A percentile compares a stretch with the other conserved stretches of the same genome.
These are phyloP conservation scores for Paramyrothecium sp. DNA, from an alignment of 2,329 filamentous ascomycete genomes.

Conservation along the genomic window DNA sequence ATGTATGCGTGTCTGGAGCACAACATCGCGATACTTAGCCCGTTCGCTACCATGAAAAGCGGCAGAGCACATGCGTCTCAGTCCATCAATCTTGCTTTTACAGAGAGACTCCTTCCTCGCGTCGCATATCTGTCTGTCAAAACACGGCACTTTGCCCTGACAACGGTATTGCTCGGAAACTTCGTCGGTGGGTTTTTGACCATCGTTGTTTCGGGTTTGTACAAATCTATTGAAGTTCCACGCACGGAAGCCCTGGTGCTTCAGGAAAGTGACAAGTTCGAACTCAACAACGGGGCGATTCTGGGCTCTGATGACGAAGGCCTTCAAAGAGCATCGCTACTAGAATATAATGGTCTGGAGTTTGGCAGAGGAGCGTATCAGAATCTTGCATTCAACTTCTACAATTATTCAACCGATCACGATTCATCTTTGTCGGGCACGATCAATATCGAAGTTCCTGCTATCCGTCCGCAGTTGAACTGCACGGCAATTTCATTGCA, in stretches of 20 bases:
- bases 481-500: conserved; percentile 13
- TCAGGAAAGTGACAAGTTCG: conserved; percentile 23
- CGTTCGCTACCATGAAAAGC: conserved; percentile 16
- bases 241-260: conserved; percentile 17
- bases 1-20: conserved; percentile 18
- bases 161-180: conserved; percentile 16
- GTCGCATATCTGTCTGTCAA: conserved; percentile 15
- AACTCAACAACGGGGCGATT: conserved; percentile 14
- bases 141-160: conserved; percentile 17
- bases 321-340: conserved; percentile 19
- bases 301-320: conserved; percentile 18
- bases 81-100: conserved; percentile 16
- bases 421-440: conserved; percentile 8
- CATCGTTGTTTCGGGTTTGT: conserved; percentile 21
- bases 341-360: conserved; percentile 22
- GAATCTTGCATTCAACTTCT: conserved; percentile 22
- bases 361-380: conserved; percentile 28
- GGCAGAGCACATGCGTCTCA: conserved; percentile 12
- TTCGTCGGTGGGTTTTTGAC: conserved; percentile 16
- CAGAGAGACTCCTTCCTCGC: conserved; percentile 17
- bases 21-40: conserved; percentile 18
- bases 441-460: conserved; percentile 13
- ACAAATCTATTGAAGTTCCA: conserved; percentile 20
- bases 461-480: conserved; percentile 14
- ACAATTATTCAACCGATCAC: conserved; percentile 6